Evolutionary conservation across 108 stramenopile genomes (phyloP).

Genomic region (Nitzschia sp.): DNA sequence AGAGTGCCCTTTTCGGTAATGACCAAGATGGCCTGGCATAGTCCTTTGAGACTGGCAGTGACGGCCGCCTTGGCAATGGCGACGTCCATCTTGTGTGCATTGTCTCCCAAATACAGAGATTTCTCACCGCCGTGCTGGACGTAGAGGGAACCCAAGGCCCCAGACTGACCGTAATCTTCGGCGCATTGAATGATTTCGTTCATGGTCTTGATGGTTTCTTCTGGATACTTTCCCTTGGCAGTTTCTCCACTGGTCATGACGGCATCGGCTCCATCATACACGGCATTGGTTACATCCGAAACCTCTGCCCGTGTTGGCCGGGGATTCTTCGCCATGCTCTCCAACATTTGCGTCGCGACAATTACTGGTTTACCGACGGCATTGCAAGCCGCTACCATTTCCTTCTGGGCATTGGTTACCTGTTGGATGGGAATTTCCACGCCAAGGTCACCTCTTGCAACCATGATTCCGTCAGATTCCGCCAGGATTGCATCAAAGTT

Average conservation of each 20-base stretch:
- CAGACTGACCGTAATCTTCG: slow-evolving; percentile 55
- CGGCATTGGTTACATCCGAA: slow-evolving; percentile 98
- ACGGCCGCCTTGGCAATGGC: slow-evolving; percentile 92
- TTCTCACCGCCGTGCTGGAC: slow-evolving; percentile 15
- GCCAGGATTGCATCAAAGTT: slow-evolving; percentile 91
- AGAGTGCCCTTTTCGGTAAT: slow-evolving; percentile 73
- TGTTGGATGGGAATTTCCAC: slow-evolving; percentile 93
- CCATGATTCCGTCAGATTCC: slow-evolving; percentile 92
- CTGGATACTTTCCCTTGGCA: slow-evolving; percentile 96
- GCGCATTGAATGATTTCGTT: slow-evolving; percentile 84
- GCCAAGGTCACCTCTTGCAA: slow-evolving; percentile 84
- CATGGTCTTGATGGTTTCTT: slow-evolving; percentile 92
- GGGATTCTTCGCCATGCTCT: slow-evolving; percentile 97
- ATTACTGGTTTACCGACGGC: slow-evolving; percentile 94
- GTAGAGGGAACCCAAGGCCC: slow-evolving; percentile 26
- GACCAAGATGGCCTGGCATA: slow-evolving; percentile 88
- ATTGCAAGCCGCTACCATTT: slow-evolving; percentile 94
- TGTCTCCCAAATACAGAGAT: slow-evolving; percentile 28
- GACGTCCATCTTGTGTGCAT: slow-evolving; percentile 32
- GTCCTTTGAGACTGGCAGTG: slow-evolving; percentile 84
- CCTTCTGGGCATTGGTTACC: slow-evolving; percentile 97
- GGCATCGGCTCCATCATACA: slow-evolving; percentile 98
- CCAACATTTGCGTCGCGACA: slow-evolving; percentile 98
- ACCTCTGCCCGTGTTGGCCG: slow-evolving; percentile 98
- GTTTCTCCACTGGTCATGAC: slow-evolving; percentile 99